Percentiles rank a stretch among this genome's conserved stretches.
These are phyloP conservation scores for Cyathus striatus DNA, from an alignment of 768 basidiomycete genomes.

Conservation along the genomic window DNA sequence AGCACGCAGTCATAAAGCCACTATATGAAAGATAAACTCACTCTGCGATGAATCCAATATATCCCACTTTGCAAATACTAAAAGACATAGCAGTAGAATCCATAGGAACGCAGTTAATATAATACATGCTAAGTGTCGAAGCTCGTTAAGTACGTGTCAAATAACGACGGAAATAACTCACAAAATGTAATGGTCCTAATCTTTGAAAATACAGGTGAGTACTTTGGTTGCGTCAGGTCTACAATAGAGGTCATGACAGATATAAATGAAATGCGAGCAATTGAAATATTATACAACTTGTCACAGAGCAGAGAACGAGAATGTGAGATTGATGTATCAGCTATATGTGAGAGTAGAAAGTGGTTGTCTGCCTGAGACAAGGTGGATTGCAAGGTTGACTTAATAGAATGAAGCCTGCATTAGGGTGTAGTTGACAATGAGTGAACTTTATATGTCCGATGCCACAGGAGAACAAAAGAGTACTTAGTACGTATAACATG, in stretches of 20 bases:
- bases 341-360: no score
- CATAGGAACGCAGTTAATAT: constrained; percentile 40
- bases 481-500: no score
- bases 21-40: constrained; percentile 18
- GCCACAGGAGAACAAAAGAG: no score
- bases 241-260: not conserved
- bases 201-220: constrained; percentile 14
- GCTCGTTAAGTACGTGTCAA: not conserved
- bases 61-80: constrained; percentile 38
- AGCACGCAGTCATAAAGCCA: not conserved
- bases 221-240: no score
- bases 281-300: not conserved
- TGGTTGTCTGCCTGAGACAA: no score
- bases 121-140: constrained; percentile 30
- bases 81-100: constrained; percentile 37
- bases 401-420: no score
- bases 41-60: constrained; percentile 34
- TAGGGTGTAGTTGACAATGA: no score
- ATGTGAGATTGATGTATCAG: no score
- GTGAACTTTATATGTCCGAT: no score
- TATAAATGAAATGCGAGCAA: not conserved
- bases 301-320: no score
- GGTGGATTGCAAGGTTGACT: no score
- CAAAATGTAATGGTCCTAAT: constrained; percentile 14
- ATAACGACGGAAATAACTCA: constrained; percentile 6